Evolutionary conservation across 805 yeast genomes (phyloP).

Genomic region (Kluyveromyces aestuarii): DNA sequence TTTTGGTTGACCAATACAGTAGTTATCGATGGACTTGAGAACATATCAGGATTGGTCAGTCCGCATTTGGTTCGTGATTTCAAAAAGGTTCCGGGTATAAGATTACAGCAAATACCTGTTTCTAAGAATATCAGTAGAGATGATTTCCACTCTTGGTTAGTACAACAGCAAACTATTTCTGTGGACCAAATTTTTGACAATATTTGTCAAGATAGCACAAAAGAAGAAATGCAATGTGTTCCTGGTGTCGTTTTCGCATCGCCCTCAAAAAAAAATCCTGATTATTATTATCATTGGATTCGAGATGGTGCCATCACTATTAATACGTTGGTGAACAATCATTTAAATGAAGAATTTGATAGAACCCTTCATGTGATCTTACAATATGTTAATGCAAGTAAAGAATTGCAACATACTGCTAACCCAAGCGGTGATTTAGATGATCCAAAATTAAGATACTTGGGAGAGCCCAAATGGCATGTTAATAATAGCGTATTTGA

Average conservation of each 20-base stretch:
- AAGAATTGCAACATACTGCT: slow-evolving; percentile 49
- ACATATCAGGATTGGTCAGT: neutral
- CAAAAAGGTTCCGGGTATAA: neutral
- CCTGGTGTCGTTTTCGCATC: slow-evolving; percentile 78
- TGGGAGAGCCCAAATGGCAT: slow-evolving; percentile 85
- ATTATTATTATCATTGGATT: slow-evolving; percentile 86
- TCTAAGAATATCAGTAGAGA: slow-evolving; percentile 6
- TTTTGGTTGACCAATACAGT: neutral
- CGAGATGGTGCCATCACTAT: slow-evolving; percentile 83
- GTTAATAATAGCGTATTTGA: slow-evolving; percentile 55
- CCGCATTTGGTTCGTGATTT: neutral
- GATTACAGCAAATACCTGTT: neutral
- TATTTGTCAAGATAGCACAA: slow-evolving; percentile 31
- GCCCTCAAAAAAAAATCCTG: slow-evolving; percentile 61
- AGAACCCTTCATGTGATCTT: slow-evolving; percentile 33
- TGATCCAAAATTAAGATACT: slow-evolving; percentile 24
- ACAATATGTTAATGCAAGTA: slow-evolving; percentile 52
- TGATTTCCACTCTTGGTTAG: slow-evolving; percentile 7
- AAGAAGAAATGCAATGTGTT: slow-evolving; percentile 33
- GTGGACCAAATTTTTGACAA: slow-evolving; percentile 38
- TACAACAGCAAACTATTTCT: slow-evolving; percentile 13
- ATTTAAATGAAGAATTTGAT: slow-evolving; percentile 34
- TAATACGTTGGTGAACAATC: slow-evolving; percentile 48
- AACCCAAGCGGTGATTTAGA: slow-evolving; percentile 61
- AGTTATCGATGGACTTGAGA: neutral